Conservation (phyloP, 2,329 filamentous ascomycete genomes). For the Fusarium protoensiforme region DNA sequence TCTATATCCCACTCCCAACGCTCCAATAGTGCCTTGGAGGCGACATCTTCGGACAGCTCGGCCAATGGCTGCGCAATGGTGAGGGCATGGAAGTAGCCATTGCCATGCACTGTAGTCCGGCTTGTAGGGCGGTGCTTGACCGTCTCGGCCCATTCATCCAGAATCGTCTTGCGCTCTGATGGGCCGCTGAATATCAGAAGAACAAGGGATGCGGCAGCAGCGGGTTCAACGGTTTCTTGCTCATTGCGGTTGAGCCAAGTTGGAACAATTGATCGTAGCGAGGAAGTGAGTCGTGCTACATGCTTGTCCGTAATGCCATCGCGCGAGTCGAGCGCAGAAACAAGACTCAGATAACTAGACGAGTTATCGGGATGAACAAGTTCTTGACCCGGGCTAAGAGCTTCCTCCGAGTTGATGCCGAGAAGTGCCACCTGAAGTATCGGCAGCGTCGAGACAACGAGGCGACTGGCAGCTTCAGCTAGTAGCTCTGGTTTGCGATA, state of each 20-base stretch:
- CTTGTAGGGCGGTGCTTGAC: constrained; percentile 50
- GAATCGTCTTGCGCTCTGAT: constrained; percentile 49
- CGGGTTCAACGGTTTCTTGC: constrained; percentile 59
- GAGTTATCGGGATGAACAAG: constrained; percentile 37
- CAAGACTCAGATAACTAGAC: constrained; percentile 35
- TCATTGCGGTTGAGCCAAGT: constrained; percentile 64
- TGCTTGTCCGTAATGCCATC: constrained; percentile 1
- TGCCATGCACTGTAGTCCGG: constrained; percentile 52
- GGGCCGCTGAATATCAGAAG: constrained; percentile 58
- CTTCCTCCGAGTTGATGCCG: constrained; percentile 5
- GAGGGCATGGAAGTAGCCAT: constrained; percentile 65
- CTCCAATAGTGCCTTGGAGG: constrained; percentile 58
- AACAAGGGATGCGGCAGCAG: constrained; percentile 62
- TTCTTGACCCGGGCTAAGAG: constrained; percentile 36
- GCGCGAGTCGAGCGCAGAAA: constrained; percentile 30
- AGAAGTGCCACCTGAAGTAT: constrained; percentile 54
- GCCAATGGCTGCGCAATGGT: constrained; percentile 60
- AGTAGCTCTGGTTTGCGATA: constrained; percentile 73
- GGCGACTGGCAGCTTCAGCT: constrained; percentile 68
- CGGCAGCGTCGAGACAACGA: constrained; percentile 65
- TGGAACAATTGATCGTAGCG: constrained; percentile 50
- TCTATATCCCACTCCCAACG: constrained; percentile 64
- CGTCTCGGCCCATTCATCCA: constrained; percentile 60
- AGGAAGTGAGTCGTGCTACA: constrained; percentile 36
- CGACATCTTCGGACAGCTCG: constrained; percentile 43